Base-by-base conservation (phyloP, 2,329 filamentous ascomycete genomes). In the Monosporascus sp. region DNA sequence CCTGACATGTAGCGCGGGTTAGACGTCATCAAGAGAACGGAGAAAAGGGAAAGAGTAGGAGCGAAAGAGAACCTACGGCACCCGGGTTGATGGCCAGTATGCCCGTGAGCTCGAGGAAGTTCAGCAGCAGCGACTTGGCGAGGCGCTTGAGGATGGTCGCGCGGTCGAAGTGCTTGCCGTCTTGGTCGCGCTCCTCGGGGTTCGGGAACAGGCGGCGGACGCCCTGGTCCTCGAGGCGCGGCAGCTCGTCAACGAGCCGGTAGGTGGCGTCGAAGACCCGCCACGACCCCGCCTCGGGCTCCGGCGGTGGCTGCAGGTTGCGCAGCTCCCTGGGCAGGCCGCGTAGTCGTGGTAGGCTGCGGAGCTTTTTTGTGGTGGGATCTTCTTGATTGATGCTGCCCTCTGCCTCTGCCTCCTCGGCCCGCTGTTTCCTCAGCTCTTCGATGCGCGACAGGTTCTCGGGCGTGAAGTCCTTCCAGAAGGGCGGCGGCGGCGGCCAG, bases 391-490 rank as follows among this genome's bases (percentile, higher is more conserved):
- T 55, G 22, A 46, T 55, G 48, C 31, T 5, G 31, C 31, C 31
- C 11, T 35, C 31, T 46, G 55, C 67, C 55, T 53, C 61, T 7
- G 52, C 52, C 11, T 65, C 62, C 11, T 69, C 67, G 31, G 71
- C 66, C 53, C 74, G 67, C 1, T 72, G 62, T 46, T 68, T 68
- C 49, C 72, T 75, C 15, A 81, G 60, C 22, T 72, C 68, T 6
- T 73, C 69, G 51, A 80, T 71, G 4, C 82, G 83, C 15, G 81
- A 72, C 50, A 89, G 64, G 65, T 93, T 95, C 27, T 87, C 83
- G 3, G 83, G 70, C 0, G 90, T 96, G 72, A 97, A 97, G 68
- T 89, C 80, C 60, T 87, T 86, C 85, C 89, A 97, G 73, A 97
- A 96, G 1, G 87, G 85, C 25, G 94, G 94, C 25, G 94, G 94